Conservation (phyloP, 805 yeast species). For the Scheffersomyces spartinae region DNA sequence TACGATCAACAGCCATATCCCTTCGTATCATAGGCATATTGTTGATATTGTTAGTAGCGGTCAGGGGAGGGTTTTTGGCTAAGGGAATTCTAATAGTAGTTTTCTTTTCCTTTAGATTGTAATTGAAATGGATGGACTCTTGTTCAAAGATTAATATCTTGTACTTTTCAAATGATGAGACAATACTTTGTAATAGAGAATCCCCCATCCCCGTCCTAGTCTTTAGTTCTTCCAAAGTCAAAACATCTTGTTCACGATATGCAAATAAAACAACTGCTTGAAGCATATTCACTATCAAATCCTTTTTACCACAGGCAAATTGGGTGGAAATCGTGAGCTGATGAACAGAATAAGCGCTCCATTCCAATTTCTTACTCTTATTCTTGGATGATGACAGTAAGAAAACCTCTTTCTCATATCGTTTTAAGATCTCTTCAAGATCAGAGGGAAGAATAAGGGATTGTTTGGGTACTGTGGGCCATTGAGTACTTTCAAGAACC, state of each 20-base stretch:
- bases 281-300: conserved; percentile 26
- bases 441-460: conserved; percentile 13
- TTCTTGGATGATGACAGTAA: conserved; percentile 9
- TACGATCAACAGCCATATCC: conserved; percentile 8
- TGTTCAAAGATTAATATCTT: conserved; percentile 11
- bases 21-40: conserved; percentile 2
- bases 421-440: conserved; percentile 9
- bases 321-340: conserved; percentile 21
- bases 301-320: conserved; percentile 20
- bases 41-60: conserved; percentile 10
- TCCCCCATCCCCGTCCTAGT: conserved; percentile 19
- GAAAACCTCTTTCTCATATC: conserved; percentile 13
- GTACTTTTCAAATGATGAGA: conserved; percentile 22
- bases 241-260: conserved; percentile 18
- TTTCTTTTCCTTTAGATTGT: conserved; percentile 1
- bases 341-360: conserved; percentile 32
- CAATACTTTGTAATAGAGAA: conserved; percentile 15
- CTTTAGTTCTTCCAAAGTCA: conserved; percentile 11
- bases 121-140: conserved; percentile 2
- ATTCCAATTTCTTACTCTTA: conserved; percentile 20
- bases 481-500: conserved; percentile 21
- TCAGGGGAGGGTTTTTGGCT: conserved; percentile 14
- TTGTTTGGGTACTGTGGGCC: conserved; percentile 29
- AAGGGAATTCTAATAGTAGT: background rate
- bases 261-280: conserved; percentile 31